Percentiles rank a stretch among this genome's conserved stretches.
phyloP scores from a whole-genome alignment of 2,329 filamentous ascomycete genomes.

The Fusarium sp. region DNA sequence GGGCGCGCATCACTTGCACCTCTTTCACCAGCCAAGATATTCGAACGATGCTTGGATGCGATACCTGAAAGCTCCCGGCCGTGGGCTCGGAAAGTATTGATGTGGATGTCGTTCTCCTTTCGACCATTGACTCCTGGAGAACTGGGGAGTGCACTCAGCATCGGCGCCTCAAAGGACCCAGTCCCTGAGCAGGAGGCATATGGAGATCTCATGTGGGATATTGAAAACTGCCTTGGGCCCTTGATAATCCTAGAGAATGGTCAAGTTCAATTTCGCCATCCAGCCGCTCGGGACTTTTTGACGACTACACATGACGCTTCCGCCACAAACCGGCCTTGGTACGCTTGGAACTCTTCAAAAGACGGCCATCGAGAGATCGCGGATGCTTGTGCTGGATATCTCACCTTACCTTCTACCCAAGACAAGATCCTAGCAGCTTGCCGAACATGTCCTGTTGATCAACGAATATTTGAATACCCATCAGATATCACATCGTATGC shows the following conservation, averaged over 20 bases:
- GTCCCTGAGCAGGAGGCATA: not conserved
- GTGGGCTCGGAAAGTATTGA: not conserved
- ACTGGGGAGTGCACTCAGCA: not conserved
- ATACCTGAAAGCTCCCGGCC: not conserved
- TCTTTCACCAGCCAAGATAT: not conserved
- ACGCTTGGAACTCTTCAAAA: not conserved
- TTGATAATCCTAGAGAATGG: not conserved
- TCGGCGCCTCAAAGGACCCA: not conserved
- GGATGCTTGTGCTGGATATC: not conserved
- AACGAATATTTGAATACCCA: not conserved
- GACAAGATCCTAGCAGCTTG: not conserved
- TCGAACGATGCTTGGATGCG: not conserved
- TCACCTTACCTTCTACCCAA: not conserved
- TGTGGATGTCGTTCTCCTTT: not conserved
- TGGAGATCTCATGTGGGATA: not conserved
- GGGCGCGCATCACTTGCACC: not conserved
- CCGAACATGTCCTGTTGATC: not conserved
- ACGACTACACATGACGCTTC: not conserved
- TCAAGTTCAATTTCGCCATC: not conserved
- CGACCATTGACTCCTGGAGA: not conserved
- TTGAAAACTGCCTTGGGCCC: not conserved
- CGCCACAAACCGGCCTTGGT: not conserved
- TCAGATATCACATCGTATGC: not conserved
- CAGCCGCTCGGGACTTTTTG: not conserved
- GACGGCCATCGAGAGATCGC: not conserved